phyloP scores from a whole-genome alignment of 345 rosid genomes.

The Sonneratia caseolaris region DNA sequence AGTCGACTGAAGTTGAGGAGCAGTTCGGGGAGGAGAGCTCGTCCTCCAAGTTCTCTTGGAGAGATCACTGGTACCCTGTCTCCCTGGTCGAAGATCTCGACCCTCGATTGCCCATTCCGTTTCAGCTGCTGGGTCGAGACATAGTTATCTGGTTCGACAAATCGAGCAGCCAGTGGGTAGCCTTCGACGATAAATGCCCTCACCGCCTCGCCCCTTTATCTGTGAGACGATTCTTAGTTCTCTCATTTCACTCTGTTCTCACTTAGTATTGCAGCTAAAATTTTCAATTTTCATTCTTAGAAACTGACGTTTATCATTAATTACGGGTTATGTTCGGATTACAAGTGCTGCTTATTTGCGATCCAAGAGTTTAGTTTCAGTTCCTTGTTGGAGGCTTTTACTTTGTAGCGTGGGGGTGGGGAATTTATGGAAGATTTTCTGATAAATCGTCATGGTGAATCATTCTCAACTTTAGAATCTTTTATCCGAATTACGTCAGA shows the following conservation, averaged over 20 bases:
- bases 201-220: conserved; percentile 94
- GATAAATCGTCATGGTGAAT: no score
- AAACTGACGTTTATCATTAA: conserved; percentile 18
- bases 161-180: conserved; percentile 59
- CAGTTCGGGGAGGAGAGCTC: conserved; percentile 43
- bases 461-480: no score
- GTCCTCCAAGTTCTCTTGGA: conserved; percentile 67
- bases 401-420: no score
- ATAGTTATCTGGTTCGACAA: conserved; percentile 87
- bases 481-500: no score
- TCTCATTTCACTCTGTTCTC: not conserved
- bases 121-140: conserved; percentile 91
- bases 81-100: conserved; percentile 85
- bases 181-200: conserved; percentile 89
- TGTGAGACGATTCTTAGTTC: conserved; percentile 26
- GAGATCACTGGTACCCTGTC: conserved; percentile 97
- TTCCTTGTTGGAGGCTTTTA: no score
- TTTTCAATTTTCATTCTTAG: conserved; percentile 17
- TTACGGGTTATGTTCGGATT: not conserved
- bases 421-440: not conserved
- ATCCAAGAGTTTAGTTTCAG: not conserved
- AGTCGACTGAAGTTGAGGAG: conserved; percentile 23
- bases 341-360: not conserved
- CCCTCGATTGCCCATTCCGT: conserved; percentile 59
- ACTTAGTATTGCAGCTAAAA: not conserved